Conservation (phyloP, 73 alveolate genomes). For the Uronychia setigera region DNA sequence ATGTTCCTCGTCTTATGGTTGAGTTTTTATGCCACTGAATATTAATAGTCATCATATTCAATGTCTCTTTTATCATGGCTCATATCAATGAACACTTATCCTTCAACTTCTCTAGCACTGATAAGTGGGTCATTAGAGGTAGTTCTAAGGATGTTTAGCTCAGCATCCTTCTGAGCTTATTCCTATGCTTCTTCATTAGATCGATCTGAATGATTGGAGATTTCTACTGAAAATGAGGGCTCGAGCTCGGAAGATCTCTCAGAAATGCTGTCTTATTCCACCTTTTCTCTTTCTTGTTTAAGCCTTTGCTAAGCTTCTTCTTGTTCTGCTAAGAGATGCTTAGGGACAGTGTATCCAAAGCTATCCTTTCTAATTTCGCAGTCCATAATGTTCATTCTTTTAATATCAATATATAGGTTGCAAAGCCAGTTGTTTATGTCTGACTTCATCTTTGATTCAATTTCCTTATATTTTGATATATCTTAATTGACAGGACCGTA, state of each 20-base stretch:
- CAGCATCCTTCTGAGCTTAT: constrained; percentile 3
- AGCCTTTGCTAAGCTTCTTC: background rate
- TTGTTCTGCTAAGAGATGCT: background rate
- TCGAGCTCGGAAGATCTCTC: background rate
- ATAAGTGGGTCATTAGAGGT: background rate
- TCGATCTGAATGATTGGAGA: background rate
- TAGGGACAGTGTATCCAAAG: background rate
- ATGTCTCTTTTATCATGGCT: constrained; percentile 23
- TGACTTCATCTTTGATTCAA: constrained; percentile 39
- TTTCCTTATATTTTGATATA: constrained; percentile 46
- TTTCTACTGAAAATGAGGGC: too few relatives aligned
- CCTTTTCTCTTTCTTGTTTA: constrained; percentile 7
- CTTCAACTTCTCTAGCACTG: background rate
- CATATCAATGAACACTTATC: background rate
- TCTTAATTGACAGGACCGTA: constrained; percentile 53
- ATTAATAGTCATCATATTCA: constrained; percentile 26
- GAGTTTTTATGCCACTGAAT: constrained; percentile 49
- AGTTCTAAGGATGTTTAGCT: background rate
- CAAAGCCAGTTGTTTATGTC: constrained; percentile 78
- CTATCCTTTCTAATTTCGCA: background rate
- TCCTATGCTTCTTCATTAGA: constrained; percentile 7
- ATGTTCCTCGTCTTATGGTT: constrained; percentile 54
- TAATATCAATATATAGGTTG: constrained; percentile 67
- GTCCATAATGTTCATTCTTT: constrained; percentile 38
- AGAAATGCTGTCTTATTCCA: background rate